These are phyloP conservation scores for Zymoseptoria tritici DNA, from an alignment of 2,329 filamentous ascomycete species.

Conservation along the genomic window DNA sequence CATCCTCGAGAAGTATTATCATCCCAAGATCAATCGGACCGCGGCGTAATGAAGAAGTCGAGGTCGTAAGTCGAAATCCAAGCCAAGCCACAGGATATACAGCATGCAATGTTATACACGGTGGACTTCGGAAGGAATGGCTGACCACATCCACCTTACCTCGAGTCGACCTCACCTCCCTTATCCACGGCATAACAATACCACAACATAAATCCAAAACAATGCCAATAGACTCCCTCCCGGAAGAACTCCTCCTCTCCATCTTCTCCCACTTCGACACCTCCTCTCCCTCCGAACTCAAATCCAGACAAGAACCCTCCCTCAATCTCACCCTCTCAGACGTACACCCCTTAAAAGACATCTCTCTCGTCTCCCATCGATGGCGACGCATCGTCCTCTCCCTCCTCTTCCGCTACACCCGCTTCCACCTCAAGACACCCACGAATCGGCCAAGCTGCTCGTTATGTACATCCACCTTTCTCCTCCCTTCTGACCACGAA, in stretches of 20 bases:
- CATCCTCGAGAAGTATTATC: not conserved
- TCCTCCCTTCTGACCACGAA: not conserved
- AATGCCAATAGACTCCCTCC: conserved; percentile 36
- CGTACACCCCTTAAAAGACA: conserved; percentile 45
- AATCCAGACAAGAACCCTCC: conserved; percentile 46
- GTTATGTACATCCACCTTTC: not conserved
- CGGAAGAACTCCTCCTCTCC: conserved; percentile 53
- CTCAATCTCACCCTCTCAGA: conserved; percentile 35
- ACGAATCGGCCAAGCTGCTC: not conserved
- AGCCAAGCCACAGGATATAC: not conserved
- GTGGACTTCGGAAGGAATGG: not conserved
- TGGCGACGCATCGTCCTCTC: conserved; percentile 49
- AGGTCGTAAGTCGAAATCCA: not conserved
- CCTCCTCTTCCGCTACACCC: conserved; percentile 50
- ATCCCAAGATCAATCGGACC: not conserved
- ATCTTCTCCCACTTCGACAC: conserved; percentile 51
- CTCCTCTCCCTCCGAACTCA: conserved; percentile 42
- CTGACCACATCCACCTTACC: not conserved
- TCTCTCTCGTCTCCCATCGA: conserved; percentile 47
- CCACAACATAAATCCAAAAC: not conserved
- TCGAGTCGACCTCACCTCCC: not conserved
- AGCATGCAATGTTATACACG: not conserved
- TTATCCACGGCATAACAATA: not conserved
- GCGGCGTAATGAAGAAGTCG: not conserved
- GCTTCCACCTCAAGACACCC: conserved; percentile 22